Evolutionary conservation across 2,329 filamentous ascomycete genomes (phyloP).

Genomic region (Cladophialophora carrionii): DNA sequence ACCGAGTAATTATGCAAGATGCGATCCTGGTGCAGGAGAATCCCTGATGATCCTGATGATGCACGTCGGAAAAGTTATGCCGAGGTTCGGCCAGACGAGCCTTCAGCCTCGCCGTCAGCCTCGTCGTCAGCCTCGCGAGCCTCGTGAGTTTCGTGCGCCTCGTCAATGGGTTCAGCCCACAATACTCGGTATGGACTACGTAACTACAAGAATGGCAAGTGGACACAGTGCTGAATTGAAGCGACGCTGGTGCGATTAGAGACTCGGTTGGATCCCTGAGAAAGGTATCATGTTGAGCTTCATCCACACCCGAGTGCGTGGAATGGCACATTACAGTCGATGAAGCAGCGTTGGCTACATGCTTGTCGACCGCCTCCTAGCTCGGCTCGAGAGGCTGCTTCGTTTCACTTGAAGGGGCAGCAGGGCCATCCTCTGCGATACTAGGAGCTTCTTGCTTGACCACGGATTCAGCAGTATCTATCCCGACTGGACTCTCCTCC

Average conservation of each 20-base stretch:
- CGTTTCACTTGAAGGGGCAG: background rate
- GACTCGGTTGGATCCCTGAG: background rate
- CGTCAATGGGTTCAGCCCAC: background rate
- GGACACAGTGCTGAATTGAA: background rate
- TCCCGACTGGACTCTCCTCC: background rate
- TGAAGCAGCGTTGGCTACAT: background rate
- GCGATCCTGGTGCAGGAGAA: no score
- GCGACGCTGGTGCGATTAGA: background rate
- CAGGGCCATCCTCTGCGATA: background rate
- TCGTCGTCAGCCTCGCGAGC: no score
- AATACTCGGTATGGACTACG: background rate
- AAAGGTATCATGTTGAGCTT: background rate
- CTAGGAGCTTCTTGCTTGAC: background rate
- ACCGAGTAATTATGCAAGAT: no score
- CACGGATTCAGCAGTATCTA: background rate
- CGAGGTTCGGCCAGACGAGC: slow-evolving; percentile 9
- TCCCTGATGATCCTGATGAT: background rate
- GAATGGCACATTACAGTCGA: background rate
- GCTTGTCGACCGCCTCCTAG: background rate
- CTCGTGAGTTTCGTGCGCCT: no score
- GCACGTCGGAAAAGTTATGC: slow-evolving; percentile 1
- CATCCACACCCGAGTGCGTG: background rate
- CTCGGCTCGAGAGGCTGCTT: background rate
- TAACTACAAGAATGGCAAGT: background rate
- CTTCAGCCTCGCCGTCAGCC: background rate